phyloP scores from a whole-genome alignment of 2,329 filamentous ascomycete genomes.

The Bipolaris gigantea region DNA sequence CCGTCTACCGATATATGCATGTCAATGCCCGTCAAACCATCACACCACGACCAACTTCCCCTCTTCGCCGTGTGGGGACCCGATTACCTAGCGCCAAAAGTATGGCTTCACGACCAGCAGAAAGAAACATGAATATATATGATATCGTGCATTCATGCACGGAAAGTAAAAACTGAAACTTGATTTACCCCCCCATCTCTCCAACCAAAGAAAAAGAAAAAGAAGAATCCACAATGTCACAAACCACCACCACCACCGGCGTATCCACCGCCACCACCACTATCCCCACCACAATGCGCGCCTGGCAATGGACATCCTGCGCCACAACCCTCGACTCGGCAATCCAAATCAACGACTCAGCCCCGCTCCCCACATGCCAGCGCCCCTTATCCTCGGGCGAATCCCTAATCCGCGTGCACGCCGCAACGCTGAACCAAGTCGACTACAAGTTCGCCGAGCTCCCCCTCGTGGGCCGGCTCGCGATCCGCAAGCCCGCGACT shows the following conservation, averaged over 20 bases:
- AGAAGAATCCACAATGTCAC: neutral
- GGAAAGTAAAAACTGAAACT: neutral
- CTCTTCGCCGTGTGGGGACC: conserved; percentile 13
- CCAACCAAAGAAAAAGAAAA: neutral
- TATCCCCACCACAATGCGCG: conserved; percentile 25
- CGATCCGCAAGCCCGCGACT: conserved; percentile 27
- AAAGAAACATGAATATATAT: conserved; percentile 1
- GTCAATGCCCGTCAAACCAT: neutral
- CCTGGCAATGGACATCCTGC: conserved; percentile 28
- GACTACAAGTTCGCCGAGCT: conserved; percentile 29
- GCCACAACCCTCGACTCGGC: conserved; percentile 17
- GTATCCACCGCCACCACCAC: neutral
- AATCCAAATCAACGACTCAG: conserved; percentile 13
- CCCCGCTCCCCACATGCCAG: conserved; percentile 5
- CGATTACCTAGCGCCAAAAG: neutral
- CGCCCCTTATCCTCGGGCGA: conserved; percentile 13
- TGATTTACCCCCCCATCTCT: too few relatives aligned
- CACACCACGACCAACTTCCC: neutral
- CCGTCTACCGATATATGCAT: too few relatives aligned
- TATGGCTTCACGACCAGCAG: conserved; percentile 3
- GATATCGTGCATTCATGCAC: neutral
- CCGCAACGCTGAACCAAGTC: conserved; percentile 28
- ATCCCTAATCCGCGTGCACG: conserved; percentile 19
- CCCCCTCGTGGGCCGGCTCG: conserved; percentile 19
- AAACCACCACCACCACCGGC: neutral